Conservation (phyloP, 2,329 filamentous ascomycete genomes). For the Calonectria crousiana region DNA sequence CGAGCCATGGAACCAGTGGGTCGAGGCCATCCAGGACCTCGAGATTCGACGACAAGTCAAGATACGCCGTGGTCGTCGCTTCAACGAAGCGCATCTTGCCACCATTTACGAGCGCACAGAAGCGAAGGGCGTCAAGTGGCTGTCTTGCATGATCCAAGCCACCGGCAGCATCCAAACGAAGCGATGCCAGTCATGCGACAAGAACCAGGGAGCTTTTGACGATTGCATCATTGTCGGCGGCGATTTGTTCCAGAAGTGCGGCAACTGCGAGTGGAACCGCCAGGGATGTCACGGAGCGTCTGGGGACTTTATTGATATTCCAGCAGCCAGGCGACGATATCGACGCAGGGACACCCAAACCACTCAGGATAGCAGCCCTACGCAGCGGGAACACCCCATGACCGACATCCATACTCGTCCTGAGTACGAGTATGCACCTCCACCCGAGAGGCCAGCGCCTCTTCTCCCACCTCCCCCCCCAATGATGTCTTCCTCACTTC, state of each 20-base stretch:
- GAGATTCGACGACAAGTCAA: slow-evolving; percentile 55
- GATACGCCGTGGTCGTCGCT: slow-evolving; percentile 57
- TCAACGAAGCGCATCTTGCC: slow-evolving; percentile 53
- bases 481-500: not conserved
- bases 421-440: slow-evolving; percentile 4
- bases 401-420: slow-evolving; percentile 26
- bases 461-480: not conserved
- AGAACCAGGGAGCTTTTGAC: slow-evolving; percentile 58
- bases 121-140: slow-evolving; percentile 58
- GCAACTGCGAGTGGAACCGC: slow-evolving; percentile 65
- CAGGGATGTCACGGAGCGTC: slow-evolving; percentile 51
- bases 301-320: slow-evolving; percentile 38
- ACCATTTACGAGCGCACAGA: slow-evolving; percentile 58
- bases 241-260: slow-evolving; percentile 59
- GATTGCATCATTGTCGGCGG: slow-evolving; percentile 59
- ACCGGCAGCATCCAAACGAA: slow-evolving; percentile 56
- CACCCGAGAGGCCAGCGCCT: not conserved
- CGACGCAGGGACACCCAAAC: slow-evolving; percentile 26
- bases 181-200: slow-evolving; percentile 57
- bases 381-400: slow-evolving; percentile 23
- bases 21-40: slow-evolving; percentile 51
- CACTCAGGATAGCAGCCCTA: not conserved
- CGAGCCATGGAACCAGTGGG: slow-evolving; percentile 55
- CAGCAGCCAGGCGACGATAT: slow-evolving; percentile 31
- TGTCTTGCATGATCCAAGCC: slow-evolving; percentile 64